These are phyloP conservation scores for Tremellales sp. DNA, from an alignment of 1,284 basidiomycete genomes.

Conservation along the genomic window DNA sequence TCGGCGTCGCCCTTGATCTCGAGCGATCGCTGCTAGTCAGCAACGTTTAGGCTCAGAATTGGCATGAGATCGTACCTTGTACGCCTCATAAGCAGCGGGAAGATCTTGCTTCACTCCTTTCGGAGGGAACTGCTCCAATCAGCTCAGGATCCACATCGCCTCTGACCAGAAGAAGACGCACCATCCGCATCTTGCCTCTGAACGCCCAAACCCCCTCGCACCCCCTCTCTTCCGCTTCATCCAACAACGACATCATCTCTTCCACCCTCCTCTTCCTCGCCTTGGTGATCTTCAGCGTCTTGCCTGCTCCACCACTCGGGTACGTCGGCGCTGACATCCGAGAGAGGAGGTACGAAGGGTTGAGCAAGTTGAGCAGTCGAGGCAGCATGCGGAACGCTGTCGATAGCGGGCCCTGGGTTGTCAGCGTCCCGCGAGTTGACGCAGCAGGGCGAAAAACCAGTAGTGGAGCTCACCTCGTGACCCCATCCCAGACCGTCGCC, in stretches of 20 bases:
- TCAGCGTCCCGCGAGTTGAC: neutral
- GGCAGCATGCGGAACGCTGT: slow-evolving; percentile 34
- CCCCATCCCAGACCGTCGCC: slow-evolving; percentile 37
- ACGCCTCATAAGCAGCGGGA: slow-evolving; percentile 29
- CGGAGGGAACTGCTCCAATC: slow-evolving; percentile 41
- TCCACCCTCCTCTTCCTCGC: slow-evolving; percentile 52
- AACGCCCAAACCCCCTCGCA: slow-evolving; percentile 69
- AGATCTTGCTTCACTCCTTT: slow-evolving; percentile 38
- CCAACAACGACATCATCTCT: slow-evolving; percentile 68
- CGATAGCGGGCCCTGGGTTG: slow-evolving; percentile 36
- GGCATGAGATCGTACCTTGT: slow-evolving; percentile 17
- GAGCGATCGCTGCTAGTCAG: slow-evolving; percentile 51
- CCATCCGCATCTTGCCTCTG: slow-evolving; percentile 67
- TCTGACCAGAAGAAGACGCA: slow-evolving; percentile 48
- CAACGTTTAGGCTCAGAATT: neutral
- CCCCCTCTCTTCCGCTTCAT: slow-evolving; percentile 73
- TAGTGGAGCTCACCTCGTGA: slow-evolving; percentile 19
- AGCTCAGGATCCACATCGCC: slow-evolving; percentile 3
- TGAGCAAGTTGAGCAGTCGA: slow-evolving; percentile 38
- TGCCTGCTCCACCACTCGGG: neutral
- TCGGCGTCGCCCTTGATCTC: slow-evolving; percentile 59
- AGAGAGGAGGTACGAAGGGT: slow-evolving; percentile 61
- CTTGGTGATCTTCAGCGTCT: slow-evolving; percentile 44
- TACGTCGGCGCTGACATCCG: slow-evolving; percentile 54
- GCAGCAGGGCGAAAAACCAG: neutral